Evolutionary conservation across 2,329 filamentous ascomycete species (phyloP), one percentile per base, ranked within the genome.

Genomic region (Cladosporium sp.): DNA sequence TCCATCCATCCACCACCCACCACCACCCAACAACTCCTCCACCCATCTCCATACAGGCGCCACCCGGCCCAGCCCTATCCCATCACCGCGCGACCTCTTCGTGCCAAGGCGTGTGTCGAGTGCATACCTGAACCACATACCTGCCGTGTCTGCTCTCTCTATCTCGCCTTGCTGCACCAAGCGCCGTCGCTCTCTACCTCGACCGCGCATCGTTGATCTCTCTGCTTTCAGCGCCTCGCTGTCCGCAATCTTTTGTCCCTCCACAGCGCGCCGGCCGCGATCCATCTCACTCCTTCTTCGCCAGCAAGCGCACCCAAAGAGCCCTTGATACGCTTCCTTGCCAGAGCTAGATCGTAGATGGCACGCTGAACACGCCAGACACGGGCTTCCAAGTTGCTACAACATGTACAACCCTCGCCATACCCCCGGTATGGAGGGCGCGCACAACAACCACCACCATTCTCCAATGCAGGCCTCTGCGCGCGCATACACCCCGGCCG

Each of bases 401-500:
- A 20, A 8, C 19, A 48, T 48, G 45, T 41, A 48, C 37, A 48
- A 48, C 24, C 36, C 24, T 2, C 37, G 40, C 22, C 42, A 42
- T 29, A 52, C 52, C 19, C 43, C 39, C 44, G 44, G 37, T 29
- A 58, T 58, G 57, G 54, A 60, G 9, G 54, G 34, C 50, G 49
- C 41, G 47, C 43, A 48, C 47, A 55, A 61, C 54, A 55, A 43
- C 47, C 60, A 61, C 54, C 61, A 62, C 58, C 63, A 63, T 57
- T 63, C 67, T 51, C 65, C 65, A 40, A 61, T 59, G 50, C 67
- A 68, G 44, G 41, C 54, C 49, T 51, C 63, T 59, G 54, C 61
- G 54, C 57, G 66, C 60, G 47, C 64, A 62, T 58, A 65, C 60
- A 56, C 66, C 60, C 59, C 65, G 59, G 45, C 45, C 18, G 45